Evolutionary conservation across 2,329 filamentous ascomycete species (phyloP), one percentile per base, ranked within the genome.

Genomic region (Diplodia sapinea): DNA sequence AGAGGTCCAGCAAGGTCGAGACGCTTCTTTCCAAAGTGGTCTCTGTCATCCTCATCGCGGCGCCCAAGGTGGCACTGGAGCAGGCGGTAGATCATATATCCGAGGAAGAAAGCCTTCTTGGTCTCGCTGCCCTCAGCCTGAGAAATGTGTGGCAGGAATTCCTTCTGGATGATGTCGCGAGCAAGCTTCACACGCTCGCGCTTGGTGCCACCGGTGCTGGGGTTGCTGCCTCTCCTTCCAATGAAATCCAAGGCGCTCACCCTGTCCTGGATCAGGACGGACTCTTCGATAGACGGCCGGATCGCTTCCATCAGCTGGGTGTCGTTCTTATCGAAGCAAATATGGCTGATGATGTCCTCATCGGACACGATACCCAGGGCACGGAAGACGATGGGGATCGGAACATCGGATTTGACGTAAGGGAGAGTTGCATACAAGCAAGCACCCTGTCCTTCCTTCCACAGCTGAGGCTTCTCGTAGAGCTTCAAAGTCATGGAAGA

Each of bases 11-110:
- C 94, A 74, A 99, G 86, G 83, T 99, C 95, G 68, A 99, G 85
- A 72, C 95, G 91, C 86, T 99, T 99, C 86, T 98, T 98, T 75
- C 95, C 95, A 76, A 99, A 97, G 79, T 99, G 96, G 83, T 99
- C 95, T 83, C 95, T 92, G 76, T 99, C 95, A 75, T 99, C 95
- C 31, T 93, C 93, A 77, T 98, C 95, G 70, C 93, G 91, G 70
- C 95, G 90, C 63, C 95, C 96, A 57, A 99, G 86, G 66, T 94
- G 92, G 77, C 94, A 97, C 79, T 97, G 94, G 29, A 98, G 85
- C 73, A 99, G 86, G 77, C 95, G 91, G 80, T 99, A 94, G 56
- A 98, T 92, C 94, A 99, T 99, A 81, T 99, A 99, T 26, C 96
- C 95, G 59, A 99, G 84, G 85, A 98, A 99, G 81, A 97, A 99